Evolutionary conservation across 2,329 filamentous ascomycete genomes (phyloP), one percentile per base, ranked within the genome.

Genomic region (Xylaria arbuscula): DNA sequence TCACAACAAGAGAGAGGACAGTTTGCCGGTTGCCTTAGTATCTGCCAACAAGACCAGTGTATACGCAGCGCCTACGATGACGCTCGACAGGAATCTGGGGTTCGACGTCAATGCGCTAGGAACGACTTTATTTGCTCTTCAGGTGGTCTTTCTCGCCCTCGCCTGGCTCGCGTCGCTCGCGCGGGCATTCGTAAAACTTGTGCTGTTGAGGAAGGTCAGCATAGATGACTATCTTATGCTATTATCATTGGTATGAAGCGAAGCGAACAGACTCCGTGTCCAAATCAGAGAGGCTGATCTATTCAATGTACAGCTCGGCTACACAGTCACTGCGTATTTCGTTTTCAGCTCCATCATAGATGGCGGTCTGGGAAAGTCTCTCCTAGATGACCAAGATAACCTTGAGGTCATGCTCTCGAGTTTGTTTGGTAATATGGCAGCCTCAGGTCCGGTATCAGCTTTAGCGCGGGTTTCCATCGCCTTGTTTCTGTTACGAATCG

Each of bases 161-260:
- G 74, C 80, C n/a, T 82, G 79, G 66, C 28, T 81, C 19, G 76
- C 81, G 11, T 77, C 83, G 62, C 68, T 80, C 45, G 71, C 85
- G 45, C 81, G 85, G 17, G 80, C 80, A 9, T 85, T 83, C 72
- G 83, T 84, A 54, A 83, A 84, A 64, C 58, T 79, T 0, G 76
- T 80, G 34, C 73, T 86, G 24, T 77, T 84, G 47, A 83, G 81
- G 59, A 81, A 79, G 36, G 74, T 84, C 40, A 78, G 81, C 0
- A 42, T 79, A 3, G 85, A 87, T 57, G 85, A 87, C 78, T 83
- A 79, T 70, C 74, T 86, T 54, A 84, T 85, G 72, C 76, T 85
- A 24, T 57, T 77, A 34, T 82, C 83, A 2, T 76, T 85, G 76
- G 85, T 87, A 75, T 66, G 76, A 73, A 47, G 22, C 32, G 19